Percentiles rank a stretch among this genome's conserved stretches.
Evolutionary conservation across 2,329 filamentous ascomycete genomes (phyloP).

Genomic region (Eurotiales sp.): DNA sequence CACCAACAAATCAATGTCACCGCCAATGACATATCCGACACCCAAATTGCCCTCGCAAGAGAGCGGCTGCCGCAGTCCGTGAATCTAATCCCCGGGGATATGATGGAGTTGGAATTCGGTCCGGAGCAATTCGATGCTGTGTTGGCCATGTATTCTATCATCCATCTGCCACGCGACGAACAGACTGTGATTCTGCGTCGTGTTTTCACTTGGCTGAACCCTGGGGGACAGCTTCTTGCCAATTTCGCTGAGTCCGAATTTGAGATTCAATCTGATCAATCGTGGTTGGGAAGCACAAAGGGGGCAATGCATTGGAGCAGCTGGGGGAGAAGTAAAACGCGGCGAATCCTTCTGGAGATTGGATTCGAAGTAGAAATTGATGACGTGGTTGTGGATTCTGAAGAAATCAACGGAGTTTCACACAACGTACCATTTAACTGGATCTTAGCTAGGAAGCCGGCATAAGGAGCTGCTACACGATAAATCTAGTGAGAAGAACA

Average conservation of each 20-base stretch:
- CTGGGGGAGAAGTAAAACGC: constrained; percentile 34
- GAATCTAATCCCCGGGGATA: constrained; percentile 38
- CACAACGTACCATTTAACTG: constrained; percentile 18
- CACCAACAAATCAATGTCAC: constrained; percentile 26
- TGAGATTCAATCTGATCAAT: constrained; percentile 15
- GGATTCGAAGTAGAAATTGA: constrained; percentile 22
- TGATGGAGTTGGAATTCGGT: constrained; percentile 37
- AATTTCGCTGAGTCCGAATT: constrained; percentile 40
- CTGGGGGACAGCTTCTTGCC: constrained; percentile 49
- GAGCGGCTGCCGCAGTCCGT: constrained; percentile 21
- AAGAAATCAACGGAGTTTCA: constrained; percentile 18
- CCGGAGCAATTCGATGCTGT: constrained; percentile 45
- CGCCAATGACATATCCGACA: constrained; percentile 42
- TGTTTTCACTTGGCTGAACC: constrained; percentile 49
- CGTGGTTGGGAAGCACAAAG: constrained; percentile 32
- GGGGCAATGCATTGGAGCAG: constrained; percentile 40
- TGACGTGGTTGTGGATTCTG: constrained; percentile 22
- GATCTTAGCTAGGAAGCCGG: constrained; percentile 4
- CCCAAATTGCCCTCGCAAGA: constrained; percentile 36
- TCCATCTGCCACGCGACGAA: constrained; percentile 53
- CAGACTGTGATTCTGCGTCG: constrained; percentile 46
- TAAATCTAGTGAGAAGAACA: too few species aligned
- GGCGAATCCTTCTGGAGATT: constrained; percentile 21
- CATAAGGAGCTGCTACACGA: neutral
- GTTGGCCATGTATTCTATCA: constrained; percentile 52